phyloP scores from a whole-genome alignment of 2,329 filamentous ascomycete species.

The Pseudocercospora pini-densiflorae region DNA sequence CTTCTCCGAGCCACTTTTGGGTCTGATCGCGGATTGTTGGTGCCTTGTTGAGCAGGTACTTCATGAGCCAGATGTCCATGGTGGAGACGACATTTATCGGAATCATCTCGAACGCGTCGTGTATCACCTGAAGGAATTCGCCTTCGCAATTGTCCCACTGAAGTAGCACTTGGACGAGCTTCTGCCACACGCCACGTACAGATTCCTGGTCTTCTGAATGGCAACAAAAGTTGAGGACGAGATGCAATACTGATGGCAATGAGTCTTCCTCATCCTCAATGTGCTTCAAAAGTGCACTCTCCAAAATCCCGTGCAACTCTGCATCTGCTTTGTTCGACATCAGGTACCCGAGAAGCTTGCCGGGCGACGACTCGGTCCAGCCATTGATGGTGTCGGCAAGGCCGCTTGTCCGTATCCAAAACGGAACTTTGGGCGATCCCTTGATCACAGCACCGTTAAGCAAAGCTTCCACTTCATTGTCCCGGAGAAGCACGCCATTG shows the following conservation, averaged over 20 bases:
- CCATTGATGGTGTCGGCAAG: constrained; percentile 11
- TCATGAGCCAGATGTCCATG: constrained; percentile 18
- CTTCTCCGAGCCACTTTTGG: constrained; percentile 8
- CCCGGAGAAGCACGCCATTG: constrained; percentile 11
- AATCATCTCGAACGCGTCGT: constrained; percentile 17
- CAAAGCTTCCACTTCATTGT: constrained; percentile 10
- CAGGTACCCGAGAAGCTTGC: constrained; percentile 26
- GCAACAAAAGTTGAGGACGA: constrained; percentile 28
- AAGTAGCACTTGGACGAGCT: constrained; percentile 17
- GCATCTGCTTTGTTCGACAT: background rate
- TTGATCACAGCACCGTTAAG: background rate
- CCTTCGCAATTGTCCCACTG: constrained; percentile 26
- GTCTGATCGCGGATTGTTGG: constrained; percentile 12
- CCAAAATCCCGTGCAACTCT: constrained; percentile 6
- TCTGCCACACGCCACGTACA: constrained; percentile 9
- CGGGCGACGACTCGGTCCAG: constrained; percentile 28
- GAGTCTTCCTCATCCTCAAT: constrained; percentile 30
- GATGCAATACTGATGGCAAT: constrained; percentile 24
- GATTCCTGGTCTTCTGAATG: background rate
- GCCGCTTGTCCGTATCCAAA: constrained; percentile 13
- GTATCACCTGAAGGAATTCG: constrained; percentile 22
- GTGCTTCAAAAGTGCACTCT: constrained; percentile 16
- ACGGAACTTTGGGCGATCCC: constrained; percentile 2
- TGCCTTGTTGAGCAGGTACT: constrained; percentile 18
- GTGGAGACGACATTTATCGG: constrained; percentile 18